Conservation (phyloP, 2,329 filamentous ascomycete species). For the Fusarium anthophilum region DNA sequence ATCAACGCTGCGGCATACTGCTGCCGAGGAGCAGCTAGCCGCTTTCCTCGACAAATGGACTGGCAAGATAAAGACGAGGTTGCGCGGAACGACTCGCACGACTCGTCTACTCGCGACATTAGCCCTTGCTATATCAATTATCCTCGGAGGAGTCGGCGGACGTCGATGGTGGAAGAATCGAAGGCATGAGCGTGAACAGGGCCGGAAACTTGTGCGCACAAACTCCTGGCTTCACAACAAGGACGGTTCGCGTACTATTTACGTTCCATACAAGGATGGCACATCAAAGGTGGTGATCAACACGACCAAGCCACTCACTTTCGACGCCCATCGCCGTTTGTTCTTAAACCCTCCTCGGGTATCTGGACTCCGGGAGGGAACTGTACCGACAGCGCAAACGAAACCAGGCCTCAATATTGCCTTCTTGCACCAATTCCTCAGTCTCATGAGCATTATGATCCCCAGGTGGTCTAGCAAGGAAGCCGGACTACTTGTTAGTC, state of each 20-base stretch:
- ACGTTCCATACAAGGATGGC: slow-evolving; percentile 88
- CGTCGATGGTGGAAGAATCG: slow-evolving; percentile 78
- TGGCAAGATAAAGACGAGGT: slow-evolving; percentile 59
- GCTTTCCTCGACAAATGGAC: slow-evolving; percentile 70
- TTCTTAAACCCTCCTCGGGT: slow-evolving; percentile 92
- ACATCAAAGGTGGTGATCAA: slow-evolving; percentile 93
- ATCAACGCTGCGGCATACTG: slow-evolving; percentile 78
- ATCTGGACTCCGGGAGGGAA: slow-evolving; percentile 77
- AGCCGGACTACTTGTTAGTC: slow-evolving; percentile 87
- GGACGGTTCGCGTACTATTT: slow-evolving; percentile 93
- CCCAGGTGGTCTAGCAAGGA: slow-evolving; percentile 96
- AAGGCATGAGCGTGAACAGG: slow-evolving; percentile 82
- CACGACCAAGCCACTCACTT: slow-evolving; percentile 90
- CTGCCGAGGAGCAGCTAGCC: slow-evolving; percentile 73
- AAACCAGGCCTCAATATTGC: slow-evolving; percentile 95
- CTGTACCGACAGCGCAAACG: slow-evolving; percentile 86
- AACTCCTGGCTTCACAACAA: slow-evolving; percentile 95
- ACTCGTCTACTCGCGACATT: slow-evolving; percentile 81
- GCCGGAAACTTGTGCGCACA: slow-evolving; percentile 80
- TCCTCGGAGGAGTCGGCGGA: slow-evolving; percentile 81
- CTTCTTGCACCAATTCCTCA: slow-evolving; percentile 96
- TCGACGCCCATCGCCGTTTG: slow-evolving; percentile 92
- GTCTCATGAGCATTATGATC: slow-evolving; percentile 96
- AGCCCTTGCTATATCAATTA: slow-evolving; percentile 78
- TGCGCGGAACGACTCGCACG: slow-evolving; percentile 73